phyloP scores from a whole-genome alignment of 140 eudicot species.

The Erigeron philadelphicus region DNA sequence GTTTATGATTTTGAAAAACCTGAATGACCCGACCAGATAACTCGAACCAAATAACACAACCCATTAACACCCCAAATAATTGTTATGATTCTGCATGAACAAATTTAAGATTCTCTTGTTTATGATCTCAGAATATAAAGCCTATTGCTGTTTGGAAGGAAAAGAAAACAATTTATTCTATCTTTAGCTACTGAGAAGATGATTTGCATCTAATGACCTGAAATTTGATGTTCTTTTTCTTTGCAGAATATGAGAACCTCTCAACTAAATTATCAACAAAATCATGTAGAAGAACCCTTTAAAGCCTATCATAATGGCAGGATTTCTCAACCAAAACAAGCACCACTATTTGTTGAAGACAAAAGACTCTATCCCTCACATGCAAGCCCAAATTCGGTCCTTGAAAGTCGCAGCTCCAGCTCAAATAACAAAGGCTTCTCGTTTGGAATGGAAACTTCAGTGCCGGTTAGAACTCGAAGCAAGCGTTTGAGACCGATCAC shows the following conservation, averaged over 20 bases:
- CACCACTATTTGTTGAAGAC: constrained; percentile 30
- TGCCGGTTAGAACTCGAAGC: constrained; percentile 52
- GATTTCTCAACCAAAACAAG: constrained; percentile 34
- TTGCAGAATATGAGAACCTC: constrained; percentile 24
- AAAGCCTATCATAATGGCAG: constrained; percentile 23
- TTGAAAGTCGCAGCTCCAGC: constrained; percentile 56
- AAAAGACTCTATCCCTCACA: constrained; percentile 22
- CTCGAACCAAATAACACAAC: no score
- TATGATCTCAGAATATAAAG: no score
- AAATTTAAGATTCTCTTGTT: no score
- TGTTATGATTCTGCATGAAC: no score
- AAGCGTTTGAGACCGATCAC: constrained; percentile 39
- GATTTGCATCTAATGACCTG: constrained; percentile 1
- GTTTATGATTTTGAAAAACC: no score
- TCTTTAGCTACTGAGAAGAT: not conserved
- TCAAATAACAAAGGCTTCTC: constrained; percentile 39
- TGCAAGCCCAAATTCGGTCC: constrained; percentile 61
- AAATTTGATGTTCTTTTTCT: constrained; percentile 1
- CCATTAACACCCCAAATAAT: no score
- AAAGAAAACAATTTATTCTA: not conserved
- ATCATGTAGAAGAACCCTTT: constrained; percentile 18
- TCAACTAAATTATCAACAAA: constrained; percentile 4
- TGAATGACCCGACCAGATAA: no score
- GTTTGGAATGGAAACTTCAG: constrained; percentile 25
- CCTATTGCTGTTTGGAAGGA: not conserved